These are phyloP conservation scores for Trichoderma simmonsii DNA, from an alignment of 2,329 filamentous ascomycete genomes.

Conservation along the genomic window DNA sequence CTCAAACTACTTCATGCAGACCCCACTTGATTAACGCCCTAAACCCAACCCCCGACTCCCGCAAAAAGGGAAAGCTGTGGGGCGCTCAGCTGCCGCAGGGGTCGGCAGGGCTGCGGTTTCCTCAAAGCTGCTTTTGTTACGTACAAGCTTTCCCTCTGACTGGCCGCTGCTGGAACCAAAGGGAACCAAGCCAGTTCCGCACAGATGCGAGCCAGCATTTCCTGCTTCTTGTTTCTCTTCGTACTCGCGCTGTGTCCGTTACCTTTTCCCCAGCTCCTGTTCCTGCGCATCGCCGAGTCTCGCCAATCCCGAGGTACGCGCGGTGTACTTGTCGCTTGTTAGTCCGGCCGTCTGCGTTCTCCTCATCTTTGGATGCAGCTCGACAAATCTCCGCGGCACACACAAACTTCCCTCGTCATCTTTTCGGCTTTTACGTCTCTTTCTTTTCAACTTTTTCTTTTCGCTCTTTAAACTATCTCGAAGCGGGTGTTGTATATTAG, in stretches of 20 bases:
- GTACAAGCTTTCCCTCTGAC: neutral
- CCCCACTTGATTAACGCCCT: neutral
- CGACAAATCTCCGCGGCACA: slow-evolving; percentile 30
- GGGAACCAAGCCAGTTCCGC: neutral
- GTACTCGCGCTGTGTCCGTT: neutral
- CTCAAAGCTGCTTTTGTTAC: neutral
- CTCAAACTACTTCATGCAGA: neutral
- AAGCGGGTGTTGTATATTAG: neutral
- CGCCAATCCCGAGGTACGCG: neutral
- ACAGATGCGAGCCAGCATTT: neutral
- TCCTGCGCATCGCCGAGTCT: neutral
- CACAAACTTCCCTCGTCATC: neutral
- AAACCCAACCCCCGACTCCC: neutral
- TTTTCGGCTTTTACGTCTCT: neutral
- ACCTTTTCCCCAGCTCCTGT: neutral
- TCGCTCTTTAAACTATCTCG: neutral
- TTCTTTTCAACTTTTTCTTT: neutral
- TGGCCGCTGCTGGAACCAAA: neutral
- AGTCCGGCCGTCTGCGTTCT: neutral
- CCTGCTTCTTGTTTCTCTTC: neutral
- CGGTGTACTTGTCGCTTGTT: neutral
- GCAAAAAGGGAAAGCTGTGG: neutral
- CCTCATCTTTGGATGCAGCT: slow-evolving; percentile 6
- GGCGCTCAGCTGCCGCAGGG: neutral
- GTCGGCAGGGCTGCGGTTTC: neutral